These are phyloP conservation scores for Moniliella sp. DNA, from an alignment of 1,284 basidiomycete genomes.

Conservation along the genomic window DNA sequence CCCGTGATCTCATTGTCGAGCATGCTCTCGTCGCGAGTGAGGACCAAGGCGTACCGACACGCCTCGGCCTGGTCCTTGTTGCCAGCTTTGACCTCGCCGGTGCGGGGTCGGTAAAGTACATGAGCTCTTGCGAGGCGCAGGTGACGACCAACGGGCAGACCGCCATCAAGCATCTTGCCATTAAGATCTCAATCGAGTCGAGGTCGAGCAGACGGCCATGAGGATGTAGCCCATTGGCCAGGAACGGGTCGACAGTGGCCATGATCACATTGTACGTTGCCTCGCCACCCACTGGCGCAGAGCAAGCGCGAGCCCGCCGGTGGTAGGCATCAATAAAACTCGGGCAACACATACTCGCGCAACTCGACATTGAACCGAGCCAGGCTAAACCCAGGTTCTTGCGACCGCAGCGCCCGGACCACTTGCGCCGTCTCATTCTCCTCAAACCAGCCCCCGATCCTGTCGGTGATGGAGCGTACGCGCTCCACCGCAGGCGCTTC, in stretches of 20 bases:
- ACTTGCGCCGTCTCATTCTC: slow-evolving; percentile 95
- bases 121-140: slow-evolving; percentile 79
- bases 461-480: slow-evolving; percentile 60
- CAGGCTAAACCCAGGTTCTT: slow-evolving; percentile 68
- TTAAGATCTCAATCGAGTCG: slow-evolving; percentile 24
- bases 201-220: slow-evolving; percentile 25
- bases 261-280: slow-evolving; percentile 78
- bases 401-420: slow-evolving; percentile 51
- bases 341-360: slow-evolving; percentile 87
- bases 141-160: slow-evolving; percentile 75
- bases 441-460: slow-evolving; percentile 71
- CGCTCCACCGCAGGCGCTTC: slow-evolving; percentile 71
- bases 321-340: slow-evolving; percentile 90
- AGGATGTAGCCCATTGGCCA: slow-evolving; percentile 54
- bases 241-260: slow-evolving; percentile 87
- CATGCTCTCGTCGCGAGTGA: slow-evolving; percentile 53
- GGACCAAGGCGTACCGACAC: slow-evolving; percentile 72
- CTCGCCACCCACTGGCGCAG: slow-evolving; percentile 77
- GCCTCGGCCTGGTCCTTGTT: slow-evolving; percentile 73
- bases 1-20: slow-evolving; percentile 59
- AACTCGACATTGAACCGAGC: slow-evolving; percentile 73
- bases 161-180: slow-evolving; percentile 40
- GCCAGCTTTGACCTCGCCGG: slow-evolving; percentile 62
- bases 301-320: slow-evolving; percentile 60
- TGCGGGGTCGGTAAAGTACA: slow-evolving; percentile 72